A percentile compares a stretch with the other conserved stretches of the same genome.
phyloP scores from a whole-genome alignment of 192 early-diverging fungal genomes.

The Umbelopsis vinacea region DNA sequence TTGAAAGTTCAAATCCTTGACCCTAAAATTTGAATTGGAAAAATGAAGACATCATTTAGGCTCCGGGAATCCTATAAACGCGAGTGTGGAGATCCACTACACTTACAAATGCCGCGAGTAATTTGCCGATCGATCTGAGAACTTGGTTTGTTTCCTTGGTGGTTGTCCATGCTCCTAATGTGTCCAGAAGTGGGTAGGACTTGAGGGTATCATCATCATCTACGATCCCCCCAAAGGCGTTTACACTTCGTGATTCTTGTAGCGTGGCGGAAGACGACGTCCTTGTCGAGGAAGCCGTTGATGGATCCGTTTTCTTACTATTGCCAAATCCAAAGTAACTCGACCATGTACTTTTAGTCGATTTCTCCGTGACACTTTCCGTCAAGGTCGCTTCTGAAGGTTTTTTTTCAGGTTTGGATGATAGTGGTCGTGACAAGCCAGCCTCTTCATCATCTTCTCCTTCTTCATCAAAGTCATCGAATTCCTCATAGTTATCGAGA shows the following conservation, averaged over 20 bases:
- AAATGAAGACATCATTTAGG: background rate
- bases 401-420: conserved; percentile 9
- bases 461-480: conserved; percentile 16
- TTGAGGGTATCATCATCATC: conserved; percentile 40
- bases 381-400: background rate
- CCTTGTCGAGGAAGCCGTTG: background rate
- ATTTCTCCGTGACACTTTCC: background rate
- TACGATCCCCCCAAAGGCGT: background rate
- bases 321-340: background rate
- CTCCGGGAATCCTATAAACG: background rate
- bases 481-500: conserved; percentile 6
- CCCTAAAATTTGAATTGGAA: conserved; percentile 43
- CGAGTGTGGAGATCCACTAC: background rate
- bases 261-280: background rate
- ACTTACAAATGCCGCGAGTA: conserved; percentile 43
- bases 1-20: conserved; percentile 74
- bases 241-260: conserved; percentile 12
- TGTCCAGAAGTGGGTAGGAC: conserved; percentile 38
- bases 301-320: background rate
- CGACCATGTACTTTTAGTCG: background rate
- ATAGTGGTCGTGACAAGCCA: background rate
- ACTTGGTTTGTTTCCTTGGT: conserved; percentile 45
- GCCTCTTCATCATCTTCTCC: conserved; percentile 2
- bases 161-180: conserved; percentile 40
- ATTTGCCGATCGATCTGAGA: conserved; percentile 35